Evolutionary conservation across 2,329 filamentous ascomycete species (phyloP).

Genomic region (Torrubiella hemipterigena): DNA sequence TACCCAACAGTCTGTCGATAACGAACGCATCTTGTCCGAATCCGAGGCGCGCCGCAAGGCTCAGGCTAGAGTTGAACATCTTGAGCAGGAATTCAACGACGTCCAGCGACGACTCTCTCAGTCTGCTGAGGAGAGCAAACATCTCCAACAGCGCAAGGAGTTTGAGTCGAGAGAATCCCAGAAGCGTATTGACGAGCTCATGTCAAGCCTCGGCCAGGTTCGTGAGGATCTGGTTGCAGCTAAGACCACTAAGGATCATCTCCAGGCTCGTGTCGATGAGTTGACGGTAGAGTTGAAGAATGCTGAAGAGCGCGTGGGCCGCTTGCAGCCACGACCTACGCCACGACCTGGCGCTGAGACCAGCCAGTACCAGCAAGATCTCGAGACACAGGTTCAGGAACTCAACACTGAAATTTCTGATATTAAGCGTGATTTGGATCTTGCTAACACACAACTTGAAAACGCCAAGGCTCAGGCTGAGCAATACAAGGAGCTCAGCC

Average conservation of each 20-base stretch:
- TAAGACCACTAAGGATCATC: constrained; percentile 80
- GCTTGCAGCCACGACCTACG: constrained; percentile 70
- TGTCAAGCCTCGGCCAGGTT: constrained; percentile 63
- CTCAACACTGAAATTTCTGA: constrained; percentile 74
- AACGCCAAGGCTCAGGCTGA: constrained; percentile 71
- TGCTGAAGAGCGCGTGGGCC: constrained; percentile 75
- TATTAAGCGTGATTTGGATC: constrained; percentile 74
- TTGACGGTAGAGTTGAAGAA: constrained; percentile 77
- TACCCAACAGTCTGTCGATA: constrained; percentile 78
- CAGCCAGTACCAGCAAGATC: constrained; percentile 33
- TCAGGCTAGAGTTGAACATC: constrained; percentile 61
- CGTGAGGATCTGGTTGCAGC: constrained; percentile 78
- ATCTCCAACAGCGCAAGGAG: constrained; percentile 71
- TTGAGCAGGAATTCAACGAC: constrained; percentile 67
- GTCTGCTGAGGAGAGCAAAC: constrained; percentile 76
- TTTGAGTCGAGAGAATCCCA: constrained; percentile 82
- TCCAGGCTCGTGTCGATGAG: constrained; percentile 82
- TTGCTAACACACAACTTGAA: constrained; percentile 69
- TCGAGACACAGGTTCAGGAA: constrained; percentile 60
- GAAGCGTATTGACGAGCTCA: constrained; percentile 85
- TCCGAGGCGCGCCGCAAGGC: constrained; percentile 71
- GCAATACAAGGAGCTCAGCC: constrained; percentile 79
- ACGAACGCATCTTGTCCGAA: constrained; percentile 79
- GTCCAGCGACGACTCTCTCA: constrained; percentile 75
- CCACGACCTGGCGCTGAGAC: constrained; percentile 40